Evolutionary conservation across 352 stramenopile species (phyloP), one percentile per base, ranked within the genome.

Genomic region (Globisporangium megalacanthum): DNA sequence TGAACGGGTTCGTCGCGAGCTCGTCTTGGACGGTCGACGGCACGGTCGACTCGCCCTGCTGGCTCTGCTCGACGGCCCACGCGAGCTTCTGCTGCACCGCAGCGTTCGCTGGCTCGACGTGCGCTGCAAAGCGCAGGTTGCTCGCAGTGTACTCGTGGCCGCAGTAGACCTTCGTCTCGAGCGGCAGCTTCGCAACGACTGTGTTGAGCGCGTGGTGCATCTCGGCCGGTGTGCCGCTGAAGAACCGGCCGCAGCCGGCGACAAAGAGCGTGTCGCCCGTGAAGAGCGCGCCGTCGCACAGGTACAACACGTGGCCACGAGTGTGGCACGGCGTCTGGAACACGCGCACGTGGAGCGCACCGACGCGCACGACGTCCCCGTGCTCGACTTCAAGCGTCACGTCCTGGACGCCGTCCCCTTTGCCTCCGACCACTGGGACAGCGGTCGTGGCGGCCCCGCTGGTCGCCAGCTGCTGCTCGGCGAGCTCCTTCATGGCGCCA

Each of bases 121-220:
- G 86, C 19, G 85, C 67, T 7, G 94, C 92, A 52, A 97, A 98
- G 25, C 73, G 77, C 13, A 94, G 73, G 71, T 98, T 98, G 48
- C 67, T 86, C 54, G 79, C 57, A 13, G 92, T 97, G 67, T 98
- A 98, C 75, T 98, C 94, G 66, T 98, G 94, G 17, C 89, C 92
- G 60, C 86, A 92, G 65, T 86, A 97, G 55, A 97, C 78, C 42
- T 83, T 81, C 6, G 89, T 97, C 42, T 69, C 47, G 10, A 68
- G 48, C 2, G 85, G 85, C 20, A 96, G 69, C 45, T 61, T 66
- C 6, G 81, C 83, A 29, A 97, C 69, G 13, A 95, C 82, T 14
- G 85, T 65, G 54, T 92, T 89, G 49, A 95, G 65, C 51, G 83
- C 84, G 51, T 86, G 56, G 58, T 94, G 77, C 89, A 97, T 97